Percentiles rank a stretch among this genome's conserved stretches.
Conservation (phyloP, 2,329 filamentous ascomycete species). For the Zopfia rhizophila region DNA sequence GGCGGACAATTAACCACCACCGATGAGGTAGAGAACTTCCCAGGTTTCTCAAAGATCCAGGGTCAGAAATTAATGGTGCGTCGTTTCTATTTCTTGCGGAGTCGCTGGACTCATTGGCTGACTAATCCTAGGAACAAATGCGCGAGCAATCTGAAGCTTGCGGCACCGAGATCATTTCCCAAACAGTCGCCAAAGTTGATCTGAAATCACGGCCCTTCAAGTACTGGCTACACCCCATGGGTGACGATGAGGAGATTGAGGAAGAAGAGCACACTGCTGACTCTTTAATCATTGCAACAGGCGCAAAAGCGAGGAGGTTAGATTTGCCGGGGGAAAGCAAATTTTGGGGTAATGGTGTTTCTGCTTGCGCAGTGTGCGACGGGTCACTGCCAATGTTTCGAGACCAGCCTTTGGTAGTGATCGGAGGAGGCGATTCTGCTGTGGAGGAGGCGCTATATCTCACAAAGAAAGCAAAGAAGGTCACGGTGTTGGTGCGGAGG, state of each 20-base stretch:
- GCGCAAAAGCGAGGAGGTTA: conserved; percentile 88
- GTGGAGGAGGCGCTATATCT: conserved; percentile 98
- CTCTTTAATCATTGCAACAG: conserved; percentile 92
- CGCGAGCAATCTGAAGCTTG: conserved; percentile 89
- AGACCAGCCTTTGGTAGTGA: conserved; percentile 94
- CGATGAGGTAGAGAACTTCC: conserved; percentile 98
- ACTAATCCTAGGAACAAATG: conserved; percentile 77
- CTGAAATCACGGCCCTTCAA: conserved; percentile 85
- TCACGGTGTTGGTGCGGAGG: conserved; percentile 90
- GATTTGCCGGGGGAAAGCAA: conserved; percentile 87
- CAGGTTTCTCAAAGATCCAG: conserved; percentile 91
- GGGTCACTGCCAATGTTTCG: conserved; percentile 97
- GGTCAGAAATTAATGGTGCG: conserved; percentile 85
- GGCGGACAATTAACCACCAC: conserved; percentile 98
- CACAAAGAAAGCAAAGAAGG: conserved; percentile 96
- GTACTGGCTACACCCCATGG: conserved; percentile 78
- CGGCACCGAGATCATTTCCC: conserved; percentile 90
- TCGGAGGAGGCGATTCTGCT: conserved; percentile 95
- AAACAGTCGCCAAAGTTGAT: conserved; percentile 91
- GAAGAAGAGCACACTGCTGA: conserved; percentile 84
- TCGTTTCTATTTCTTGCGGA: conserved; percentile 7
- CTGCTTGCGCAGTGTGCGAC: conserved; percentile 96
- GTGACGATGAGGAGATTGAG: conserved; percentile 80
- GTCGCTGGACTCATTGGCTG: conserved; percentile 15
- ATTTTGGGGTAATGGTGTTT: conserved; percentile 98